Conservation (phyloP, 2,329 filamentous ascomycete genomes). For the Spiromastix sp. region DNA sequence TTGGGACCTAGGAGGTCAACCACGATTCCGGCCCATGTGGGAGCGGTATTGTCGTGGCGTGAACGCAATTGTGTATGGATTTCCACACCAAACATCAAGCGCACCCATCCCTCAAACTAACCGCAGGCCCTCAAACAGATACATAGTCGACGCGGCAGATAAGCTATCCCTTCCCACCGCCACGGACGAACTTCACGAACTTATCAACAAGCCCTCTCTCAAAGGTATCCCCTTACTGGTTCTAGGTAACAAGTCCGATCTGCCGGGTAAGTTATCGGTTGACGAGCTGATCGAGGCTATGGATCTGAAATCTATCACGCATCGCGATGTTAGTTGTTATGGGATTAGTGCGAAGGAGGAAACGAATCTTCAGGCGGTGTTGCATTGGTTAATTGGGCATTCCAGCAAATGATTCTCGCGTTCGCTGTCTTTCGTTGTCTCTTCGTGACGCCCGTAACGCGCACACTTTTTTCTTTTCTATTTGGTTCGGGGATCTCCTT, state of each 20-base stretch:
- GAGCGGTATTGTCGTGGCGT: slow-evolving; percentile 96
- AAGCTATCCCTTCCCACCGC: slow-evolving; percentile 68
- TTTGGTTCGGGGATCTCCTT: background rate
- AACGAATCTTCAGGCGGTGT: slow-evolving; percentile 92
- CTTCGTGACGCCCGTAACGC: slow-evolving; percentile 6
- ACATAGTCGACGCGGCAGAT: slow-evolving; percentile 96
- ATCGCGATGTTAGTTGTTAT: slow-evolving; percentile 95
- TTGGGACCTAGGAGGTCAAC: slow-evolving; percentile 97
- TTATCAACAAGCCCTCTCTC: slow-evolving; percentile 75
- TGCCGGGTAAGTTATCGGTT: slow-evolving; percentile 80
- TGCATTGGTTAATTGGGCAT: slow-evolving; percentile 92
- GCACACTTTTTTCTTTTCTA: slow-evolving; percentile 5
- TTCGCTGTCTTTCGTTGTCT: slow-evolving; percentile 1
- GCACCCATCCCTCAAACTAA: background rate
- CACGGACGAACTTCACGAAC: slow-evolving; percentile 80
- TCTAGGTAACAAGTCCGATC: slow-evolving; percentile 93
- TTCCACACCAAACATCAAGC: too few species aligned
- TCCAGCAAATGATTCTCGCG: slow-evolving; percentile 53
- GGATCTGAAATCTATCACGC: slow-evolving; percentile 77
- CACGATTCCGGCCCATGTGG: slow-evolving; percentile 97
- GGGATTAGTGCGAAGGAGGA: slow-evolving; percentile 98
- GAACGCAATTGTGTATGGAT: slow-evolving; percentile 74
- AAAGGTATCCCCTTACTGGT: slow-evolving; percentile 88
- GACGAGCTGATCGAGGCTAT: slow-evolving; percentile 92
- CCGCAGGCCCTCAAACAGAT: slow-evolving; percentile 38